Conservation (phyloP, 176 grass and related monocot genomes). For the Bothriochloa decipiens region DNA sequence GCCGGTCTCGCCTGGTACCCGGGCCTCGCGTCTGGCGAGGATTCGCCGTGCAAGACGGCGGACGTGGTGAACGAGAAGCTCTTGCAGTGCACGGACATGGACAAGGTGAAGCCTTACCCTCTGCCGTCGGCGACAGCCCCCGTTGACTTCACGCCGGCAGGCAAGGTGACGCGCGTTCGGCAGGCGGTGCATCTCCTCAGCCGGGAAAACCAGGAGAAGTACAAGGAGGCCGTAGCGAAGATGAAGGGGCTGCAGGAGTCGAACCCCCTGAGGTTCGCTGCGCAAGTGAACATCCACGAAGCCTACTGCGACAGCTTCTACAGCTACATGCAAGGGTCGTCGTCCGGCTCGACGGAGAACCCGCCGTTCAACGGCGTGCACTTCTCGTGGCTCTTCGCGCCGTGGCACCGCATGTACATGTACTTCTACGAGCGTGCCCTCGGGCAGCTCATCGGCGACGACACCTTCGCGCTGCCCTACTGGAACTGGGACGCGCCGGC, state of each 20-base stretch:
- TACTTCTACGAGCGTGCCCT: constrained; percentile 71
- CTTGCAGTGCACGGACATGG: constrained; percentile 7
- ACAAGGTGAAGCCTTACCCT: background rate
- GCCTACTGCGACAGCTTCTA: constrained; percentile 54
- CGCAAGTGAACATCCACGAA: constrained; percentile 49
- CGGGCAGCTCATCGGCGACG: constrained; percentile 51
- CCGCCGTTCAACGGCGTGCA: constrained; percentile 31
- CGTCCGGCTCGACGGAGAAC: background rate
- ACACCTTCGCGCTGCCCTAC: constrained; percentile 59
- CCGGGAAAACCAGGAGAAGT: constrained; percentile 36
- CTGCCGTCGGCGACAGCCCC: background rate
- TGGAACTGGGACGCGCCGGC: constrained; percentile 66
- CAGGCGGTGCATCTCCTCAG: constrained; percentile 31
- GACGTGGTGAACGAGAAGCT: constrained; percentile 1
- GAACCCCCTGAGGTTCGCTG: constrained; percentile 55
- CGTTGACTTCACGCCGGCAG: constrained; percentile 27
- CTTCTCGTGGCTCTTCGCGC: constrained; percentile 64
- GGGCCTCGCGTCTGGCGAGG: background rate
- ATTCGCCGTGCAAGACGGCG: too few species aligned
- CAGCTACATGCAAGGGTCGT: background rate
- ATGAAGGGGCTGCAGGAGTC: constrained; percentile 45
- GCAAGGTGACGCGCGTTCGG: constrained; percentile 40
- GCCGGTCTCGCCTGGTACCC: constrained; percentile 6
- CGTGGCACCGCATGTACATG: constrained; percentile 68
- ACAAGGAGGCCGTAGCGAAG: constrained; percentile 41